phyloP scores from a whole-genome alignment of 192 early-diverging fungal genomes.

The Coemansia sp. region DNA sequence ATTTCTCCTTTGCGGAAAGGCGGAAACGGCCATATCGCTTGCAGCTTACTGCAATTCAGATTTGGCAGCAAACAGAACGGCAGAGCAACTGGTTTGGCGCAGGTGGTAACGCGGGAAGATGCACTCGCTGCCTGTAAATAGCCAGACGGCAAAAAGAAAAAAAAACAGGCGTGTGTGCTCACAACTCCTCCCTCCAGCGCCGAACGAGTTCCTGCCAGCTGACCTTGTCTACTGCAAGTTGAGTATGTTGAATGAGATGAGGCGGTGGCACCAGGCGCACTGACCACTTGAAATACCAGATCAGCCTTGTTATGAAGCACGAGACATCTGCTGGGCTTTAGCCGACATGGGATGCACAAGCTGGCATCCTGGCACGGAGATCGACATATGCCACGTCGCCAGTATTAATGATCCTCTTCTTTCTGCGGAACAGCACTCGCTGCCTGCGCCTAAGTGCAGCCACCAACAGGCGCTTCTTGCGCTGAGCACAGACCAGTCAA shows the following conservation, averaged over 20 bases:
- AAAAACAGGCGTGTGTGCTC: neutral
- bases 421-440: neutral
- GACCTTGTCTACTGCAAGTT: neutral
- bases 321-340: constrained; percentile 1
- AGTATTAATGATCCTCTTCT: neutral
- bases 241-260: neutral
- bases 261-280: neutral
- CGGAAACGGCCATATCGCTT: neutral
- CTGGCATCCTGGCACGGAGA: neutral
- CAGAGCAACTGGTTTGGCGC: neutral
- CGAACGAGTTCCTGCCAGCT: neutral
- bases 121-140: neutral
- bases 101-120: neutral
- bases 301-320: neutral
- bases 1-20: neutral
- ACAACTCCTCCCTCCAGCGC: neutral
- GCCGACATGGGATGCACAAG: neutral
- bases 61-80: neutral
- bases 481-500: constrained; percentile 9
- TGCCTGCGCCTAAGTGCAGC: constrained; percentile 2
- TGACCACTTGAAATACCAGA: constrained; percentile 4
- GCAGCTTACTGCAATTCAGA: neutral
- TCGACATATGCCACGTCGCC: constrained; percentile 7
- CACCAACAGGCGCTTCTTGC: constrained; percentile 11
- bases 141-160: neutral